These are phyloP conservation scores for Russula virescens DNA, from an alignment of 768 basidiomycete genomes.

Conservation along the genomic window DNA sequence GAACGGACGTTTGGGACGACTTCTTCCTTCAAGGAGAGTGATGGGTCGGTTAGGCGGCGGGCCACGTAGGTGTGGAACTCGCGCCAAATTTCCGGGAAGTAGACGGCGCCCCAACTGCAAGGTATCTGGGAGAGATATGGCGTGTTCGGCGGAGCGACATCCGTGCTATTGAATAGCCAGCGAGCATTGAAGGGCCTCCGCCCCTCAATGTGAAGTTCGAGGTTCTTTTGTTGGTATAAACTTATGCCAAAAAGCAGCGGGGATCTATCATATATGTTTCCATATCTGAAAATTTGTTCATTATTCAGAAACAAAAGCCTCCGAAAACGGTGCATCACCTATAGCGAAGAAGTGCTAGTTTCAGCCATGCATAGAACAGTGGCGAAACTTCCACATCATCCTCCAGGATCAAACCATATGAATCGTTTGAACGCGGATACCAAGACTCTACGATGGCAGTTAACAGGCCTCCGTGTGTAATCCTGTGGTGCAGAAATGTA, in stretches of 20 bases:
- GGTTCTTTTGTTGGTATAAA: slow-evolving; percentile 79
- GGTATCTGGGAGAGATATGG: slow-evolving; percentile 86
- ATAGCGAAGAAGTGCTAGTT: slow-evolving; percentile 73
- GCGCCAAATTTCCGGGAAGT: slow-evolving; percentile 86
- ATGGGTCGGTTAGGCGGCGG: slow-evolving; percentile 48
- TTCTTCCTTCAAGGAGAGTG: slow-evolving; percentile 32
- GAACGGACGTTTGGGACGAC: slow-evolving; percentile 75
- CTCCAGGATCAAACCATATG: slow-evolving; percentile 76
- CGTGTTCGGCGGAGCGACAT: slow-evolving; percentile 40
- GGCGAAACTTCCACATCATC: slow-evolving; percentile 86
- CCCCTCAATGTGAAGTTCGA: slow-evolving; percentile 66
- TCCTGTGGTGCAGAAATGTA: slow-evolving; percentile 59
- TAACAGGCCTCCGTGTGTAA: slow-evolving; percentile 74
- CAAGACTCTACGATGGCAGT: slow-evolving; percentile 85
- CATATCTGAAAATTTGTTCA: slow-evolving; percentile 47
- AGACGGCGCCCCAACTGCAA: slow-evolving; percentile 89
- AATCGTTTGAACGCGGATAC: slow-evolving; percentile 70
- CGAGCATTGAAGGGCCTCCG: slow-evolving; percentile 65
- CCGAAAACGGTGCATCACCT: slow-evolving; percentile 38
- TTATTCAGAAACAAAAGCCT: slow-evolving; percentile 1
- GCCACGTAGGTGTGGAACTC: slow-evolving; percentile 78
- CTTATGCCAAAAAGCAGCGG: slow-evolving; percentile 69
- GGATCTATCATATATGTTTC: slow-evolving; percentile 36
- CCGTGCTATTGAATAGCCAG: slow-evolving; percentile 42
- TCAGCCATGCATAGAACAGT: slow-evolving; percentile 79